Evolutionary conservation across 192 early-diverging fungal species (phyloP).

Genomic region (Gamsiella multidivaricata): DNA sequence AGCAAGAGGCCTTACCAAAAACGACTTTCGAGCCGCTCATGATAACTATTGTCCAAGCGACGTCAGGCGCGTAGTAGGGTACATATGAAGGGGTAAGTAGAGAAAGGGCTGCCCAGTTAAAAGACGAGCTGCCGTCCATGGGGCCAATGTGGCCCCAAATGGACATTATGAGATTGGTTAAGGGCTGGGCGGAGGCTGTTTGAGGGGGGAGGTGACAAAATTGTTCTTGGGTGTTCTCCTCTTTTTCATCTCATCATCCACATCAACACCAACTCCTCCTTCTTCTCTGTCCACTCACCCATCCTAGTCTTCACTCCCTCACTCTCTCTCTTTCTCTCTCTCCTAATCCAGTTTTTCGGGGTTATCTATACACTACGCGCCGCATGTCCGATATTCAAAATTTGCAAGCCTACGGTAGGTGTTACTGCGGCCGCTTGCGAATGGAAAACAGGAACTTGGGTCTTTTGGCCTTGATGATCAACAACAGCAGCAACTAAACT

Average conservation of each 20-base stretch:
- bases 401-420: slow-evolving; percentile 56
- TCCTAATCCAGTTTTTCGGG: slow-evolving; percentile 14
- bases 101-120: too few species aligned
- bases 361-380: slow-evolving; percentile 31
- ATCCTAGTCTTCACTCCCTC: not conserved
- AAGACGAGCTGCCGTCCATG: too few species aligned
- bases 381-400: slow-evolving; percentile 65
- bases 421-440: too few species aligned
- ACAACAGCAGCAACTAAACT: too few species aligned
- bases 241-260: slow-evolving; percentile 2
- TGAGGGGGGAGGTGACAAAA: too few species aligned
- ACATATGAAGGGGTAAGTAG: not conserved
- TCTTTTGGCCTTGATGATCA: not conserved
- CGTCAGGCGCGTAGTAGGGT: not conserved
- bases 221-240: not conserved
- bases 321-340: not conserved
- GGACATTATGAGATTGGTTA: too few species aligned
- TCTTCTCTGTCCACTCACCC: not conserved
- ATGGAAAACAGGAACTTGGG: too few species aligned
- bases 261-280: not conserved
- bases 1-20: slow-evolving; percentile 30
- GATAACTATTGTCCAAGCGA: not conserved
- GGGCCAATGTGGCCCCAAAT: too few species aligned
- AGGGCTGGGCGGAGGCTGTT: too few species aligned
- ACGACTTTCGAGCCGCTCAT: slow-evolving; percentile 53